These are phyloP conservation scores for Tuber microsphaerosporum DNA, from an alignment of 495 filamentous ascomycete species.

Conservation along the genomic window DNA sequence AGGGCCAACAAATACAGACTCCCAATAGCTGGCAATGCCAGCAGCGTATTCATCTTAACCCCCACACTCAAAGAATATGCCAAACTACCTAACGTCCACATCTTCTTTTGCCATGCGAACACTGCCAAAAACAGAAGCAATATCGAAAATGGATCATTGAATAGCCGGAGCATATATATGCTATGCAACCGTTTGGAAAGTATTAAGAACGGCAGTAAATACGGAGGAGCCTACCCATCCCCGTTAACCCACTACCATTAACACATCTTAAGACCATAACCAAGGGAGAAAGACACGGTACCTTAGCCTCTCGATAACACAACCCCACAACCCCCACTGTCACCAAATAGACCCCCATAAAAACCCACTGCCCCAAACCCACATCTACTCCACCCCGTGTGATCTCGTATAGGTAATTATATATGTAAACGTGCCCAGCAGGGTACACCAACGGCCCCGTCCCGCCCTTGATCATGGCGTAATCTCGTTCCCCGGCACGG, in stretches of 20 bases:
- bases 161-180: slow-evolving; percentile 82
- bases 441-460: slow-evolving; percentile 94
- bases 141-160: slow-evolving; percentile 88
- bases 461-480: slow-evolving; percentile 72
- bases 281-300: slow-evolving; percentile 33
- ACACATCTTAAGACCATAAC: slow-evolving; percentile 4
- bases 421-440: slow-evolving; percentile 86
- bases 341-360: slow-evolving; percentile 67
- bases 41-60: slow-evolving; percentile 85
- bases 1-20: slow-evolving; percentile 63
- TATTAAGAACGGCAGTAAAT: slow-evolving; percentile 77
- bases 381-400: slow-evolving; percentile 74
- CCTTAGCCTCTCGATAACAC: slow-evolving; percentile 71
- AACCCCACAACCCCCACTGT: slow-evolving; percentile 69
- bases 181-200: slow-evolving; percentile 90
- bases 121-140: slow-evolving; percentile 75
- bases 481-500: slow-evolving; percentile 77
- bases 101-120: slow-evolving; percentile 61
- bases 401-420: slow-evolving; percentile 67
- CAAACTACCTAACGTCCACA: slow-evolving; percentile 64
- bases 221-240: slow-evolving; percentile 63
- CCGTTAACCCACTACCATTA: slow-evolving; percentile 15
- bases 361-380: slow-evolving; percentile 68
- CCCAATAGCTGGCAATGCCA: slow-evolving; percentile 72
- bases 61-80: slow-evolving; percentile 72